These are phyloP conservation scores for Sonneratia caseolaris DNA, from an alignment of 345 rosid genomes.

Conservation along the genomic window DNA sequence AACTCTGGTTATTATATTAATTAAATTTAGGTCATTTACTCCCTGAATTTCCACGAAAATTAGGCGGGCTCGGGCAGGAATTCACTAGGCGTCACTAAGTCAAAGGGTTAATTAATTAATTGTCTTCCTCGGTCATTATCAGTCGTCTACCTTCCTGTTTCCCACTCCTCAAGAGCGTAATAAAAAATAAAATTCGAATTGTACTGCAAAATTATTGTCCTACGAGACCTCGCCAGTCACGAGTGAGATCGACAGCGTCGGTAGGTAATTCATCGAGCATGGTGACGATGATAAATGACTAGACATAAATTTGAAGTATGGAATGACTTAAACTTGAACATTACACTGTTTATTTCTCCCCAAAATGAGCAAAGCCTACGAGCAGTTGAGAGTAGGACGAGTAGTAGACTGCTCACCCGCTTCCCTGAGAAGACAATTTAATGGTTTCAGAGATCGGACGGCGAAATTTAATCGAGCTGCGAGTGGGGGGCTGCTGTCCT, in stretches of 20 bases:
- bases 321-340: too few relatives aligned
- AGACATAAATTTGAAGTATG: not conserved
- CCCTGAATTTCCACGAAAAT: conserved; percentile 2
- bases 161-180: not conserved
- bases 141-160: not conserved
- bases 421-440: not conserved
- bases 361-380: too few relatives aligned
- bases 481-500: not conserved
- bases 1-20: not conserved
- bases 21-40: not conserved
- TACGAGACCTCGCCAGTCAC: not conserved
- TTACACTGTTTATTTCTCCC: not conserved
- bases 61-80: not conserved
- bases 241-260: too few relatives aligned
- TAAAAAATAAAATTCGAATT: not conserved
- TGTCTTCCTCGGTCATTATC: not conserved
- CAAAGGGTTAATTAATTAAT: not conserved
- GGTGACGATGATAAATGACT: too few relatives aligned
- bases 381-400: not conserved
- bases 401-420: not conserved
- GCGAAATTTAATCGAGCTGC: not conserved
- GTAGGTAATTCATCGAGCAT: too few relatives aligned
- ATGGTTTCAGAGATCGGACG: not conserved
- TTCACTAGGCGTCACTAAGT: not conserved
- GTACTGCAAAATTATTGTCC: not conserved